phyloP scores from a whole-genome alignment of 2,329 filamentous ascomycete genomes.

The Pseudogymnoascus sp. region DNA sequence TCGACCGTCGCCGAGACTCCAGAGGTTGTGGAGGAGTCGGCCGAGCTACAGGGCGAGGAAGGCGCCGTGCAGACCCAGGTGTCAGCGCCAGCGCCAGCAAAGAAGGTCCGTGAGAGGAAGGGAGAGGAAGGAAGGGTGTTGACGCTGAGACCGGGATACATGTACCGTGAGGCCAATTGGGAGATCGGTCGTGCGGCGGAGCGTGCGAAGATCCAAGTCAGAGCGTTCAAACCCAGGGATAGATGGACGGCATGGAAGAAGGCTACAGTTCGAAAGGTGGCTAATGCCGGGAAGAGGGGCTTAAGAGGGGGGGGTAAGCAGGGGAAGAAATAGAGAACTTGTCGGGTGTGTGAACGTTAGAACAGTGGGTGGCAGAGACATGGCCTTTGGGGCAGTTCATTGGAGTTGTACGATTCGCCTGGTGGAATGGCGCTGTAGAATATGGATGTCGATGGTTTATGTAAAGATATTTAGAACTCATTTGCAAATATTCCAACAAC shows the following conservation, averaged over 20 bases:
- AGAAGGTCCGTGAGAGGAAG: slow-evolving; percentile 25
- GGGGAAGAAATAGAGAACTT: slow-evolving; percentile 7
- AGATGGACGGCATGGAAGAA: slow-evolving; percentile 60
- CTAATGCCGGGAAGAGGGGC: slow-evolving; percentile 48
- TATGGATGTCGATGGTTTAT: slow-evolving; percentile 4
- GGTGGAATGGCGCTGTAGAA: slow-evolving; percentile 11
- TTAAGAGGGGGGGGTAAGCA: slow-evolving; percentile 37
- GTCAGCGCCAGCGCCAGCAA: slow-evolving; percentile 11
- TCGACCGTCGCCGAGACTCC: slow-evolving; percentile 18
- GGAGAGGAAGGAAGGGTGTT: slow-evolving; percentile 33
- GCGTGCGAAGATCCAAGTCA: slow-evolving; percentile 51
- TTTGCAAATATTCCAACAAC: not conserved
- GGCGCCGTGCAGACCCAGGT: slow-evolving; percentile 15
- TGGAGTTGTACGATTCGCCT: slow-evolving; percentile 1
- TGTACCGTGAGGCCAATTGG: slow-evolving; percentile 62
- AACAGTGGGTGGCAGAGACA: not conserved
- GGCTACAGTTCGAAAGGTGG: slow-evolving; percentile 43
- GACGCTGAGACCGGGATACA: slow-evolving; percentile 50
- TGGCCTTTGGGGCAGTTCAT: not conserved
- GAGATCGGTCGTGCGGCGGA: slow-evolving; percentile 60
- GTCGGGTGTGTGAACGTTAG: not conserved
- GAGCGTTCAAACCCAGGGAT: slow-evolving; percentile 50
- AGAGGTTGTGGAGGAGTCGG: slow-evolving; percentile 9
- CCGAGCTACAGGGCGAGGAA: slow-evolving; percentile 17
- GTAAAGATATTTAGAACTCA: slow-evolving; percentile 10